phyloP scores from a whole-genome alignment of 2,329 filamentous ascomycete genomes.

The Verruconis gallopava region DNA sequence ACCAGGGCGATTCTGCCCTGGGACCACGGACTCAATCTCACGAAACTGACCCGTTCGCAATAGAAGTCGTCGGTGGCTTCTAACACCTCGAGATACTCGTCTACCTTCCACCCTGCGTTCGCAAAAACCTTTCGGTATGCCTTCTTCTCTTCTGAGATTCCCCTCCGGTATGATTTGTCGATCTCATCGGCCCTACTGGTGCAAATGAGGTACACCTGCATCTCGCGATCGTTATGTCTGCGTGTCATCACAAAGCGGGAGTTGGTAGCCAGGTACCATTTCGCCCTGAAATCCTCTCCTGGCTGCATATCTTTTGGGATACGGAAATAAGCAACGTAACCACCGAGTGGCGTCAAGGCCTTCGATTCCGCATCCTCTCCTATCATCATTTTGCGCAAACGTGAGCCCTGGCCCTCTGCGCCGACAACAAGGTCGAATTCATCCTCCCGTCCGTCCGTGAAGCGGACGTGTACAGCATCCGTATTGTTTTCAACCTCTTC shows the following conservation, averaged over 20 bases:
- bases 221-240: constrained; percentile 2
- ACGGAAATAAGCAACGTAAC: constrained; percentile 21
- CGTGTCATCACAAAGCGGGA: constrained; percentile 17
- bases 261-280: constrained; percentile 18
- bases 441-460: constrained; percentile 15
- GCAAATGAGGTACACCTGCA: not conserved
- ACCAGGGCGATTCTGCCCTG: constrained; percentile 23
- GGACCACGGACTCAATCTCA: constrained; percentile 24
- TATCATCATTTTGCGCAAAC: constrained; percentile 18
- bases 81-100: constrained; percentile 28
- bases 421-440: constrained; percentile 20
- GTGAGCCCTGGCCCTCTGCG: constrained; percentile 21
- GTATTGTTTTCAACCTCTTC: constrained; percentile 14
- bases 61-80: constrained; percentile 31
- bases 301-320: constrained; percentile 15
- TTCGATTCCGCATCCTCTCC: constrained; percentile 15
- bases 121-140: constrained; percentile 19
- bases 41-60: constrained; percentile 28
- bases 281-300: constrained; percentile 15
- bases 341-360: constrained; percentile 17
- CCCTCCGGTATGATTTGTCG: not conserved
- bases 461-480: constrained; percentile 15
- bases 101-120: constrained; percentile 26
- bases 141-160: constrained; percentile 13
- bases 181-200: not conserved